These are phyloP conservation scores for Poa annua DNA, from an alignment of 176 grass and related monocot genomes.

Conservation along the genomic window DNA sequence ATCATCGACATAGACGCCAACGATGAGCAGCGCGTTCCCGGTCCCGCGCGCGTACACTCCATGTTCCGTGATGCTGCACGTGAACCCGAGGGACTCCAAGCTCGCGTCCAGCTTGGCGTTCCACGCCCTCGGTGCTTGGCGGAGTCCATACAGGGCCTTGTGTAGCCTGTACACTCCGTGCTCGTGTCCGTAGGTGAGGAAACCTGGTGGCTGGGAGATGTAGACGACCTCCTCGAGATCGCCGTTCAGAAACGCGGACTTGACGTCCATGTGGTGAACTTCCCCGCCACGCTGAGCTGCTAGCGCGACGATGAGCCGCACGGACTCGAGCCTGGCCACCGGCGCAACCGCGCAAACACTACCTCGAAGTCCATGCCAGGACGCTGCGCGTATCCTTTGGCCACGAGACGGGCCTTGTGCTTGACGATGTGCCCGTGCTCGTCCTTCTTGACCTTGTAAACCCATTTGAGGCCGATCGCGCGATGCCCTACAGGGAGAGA, in stretches of 20 bases:
- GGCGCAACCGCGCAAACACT: not conserved
- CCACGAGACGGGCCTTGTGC: too few relatives aligned
- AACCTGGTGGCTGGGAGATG: not conserved
- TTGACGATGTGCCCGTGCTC: not conserved
- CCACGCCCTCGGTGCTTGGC: accelerated
- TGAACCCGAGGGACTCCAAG: too few relatives aligned
- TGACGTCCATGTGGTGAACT: not conserved
- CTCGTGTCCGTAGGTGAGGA: accelerated
- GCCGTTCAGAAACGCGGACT: not conserved
- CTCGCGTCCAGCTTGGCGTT: not conserved
- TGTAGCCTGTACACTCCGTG: not conserved
- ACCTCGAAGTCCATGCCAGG: not conserved
- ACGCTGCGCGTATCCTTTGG: accelerated
- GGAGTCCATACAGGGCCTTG: not conserved
- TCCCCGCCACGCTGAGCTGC: not conserved
- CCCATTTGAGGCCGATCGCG: too few relatives aligned
- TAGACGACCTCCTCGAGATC: not conserved
- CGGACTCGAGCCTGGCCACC: not conserved
- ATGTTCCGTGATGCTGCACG: not conserved
- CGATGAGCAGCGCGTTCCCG: not conserved
- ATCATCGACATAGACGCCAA: not conserved
- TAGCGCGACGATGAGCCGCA: not conserved
- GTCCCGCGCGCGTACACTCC: not conserved
- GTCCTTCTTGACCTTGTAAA: too few relatives aligned
- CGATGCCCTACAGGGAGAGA: too few relatives aligned